These are phyloP conservation scores for Tritrichomonas musculus DNA, from an alignment of 208 protist species.

Conservation along the genomic window DNA sequence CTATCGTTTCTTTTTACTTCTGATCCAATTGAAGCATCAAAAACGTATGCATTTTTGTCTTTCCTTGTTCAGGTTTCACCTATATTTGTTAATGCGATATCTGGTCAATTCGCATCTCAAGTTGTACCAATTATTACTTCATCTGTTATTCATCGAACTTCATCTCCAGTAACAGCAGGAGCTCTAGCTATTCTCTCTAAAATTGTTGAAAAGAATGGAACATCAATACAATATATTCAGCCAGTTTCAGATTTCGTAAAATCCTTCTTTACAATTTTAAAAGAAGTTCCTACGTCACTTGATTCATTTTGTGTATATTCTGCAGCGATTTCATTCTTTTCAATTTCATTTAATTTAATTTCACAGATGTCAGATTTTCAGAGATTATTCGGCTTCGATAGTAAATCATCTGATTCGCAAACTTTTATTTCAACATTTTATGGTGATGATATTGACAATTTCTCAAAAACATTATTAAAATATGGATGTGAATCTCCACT, in stretches of 20 bases:
- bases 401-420: background rate
- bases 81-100: background rate
- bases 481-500: background rate
- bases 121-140: conserved; percentile 19
- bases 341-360: background rate
- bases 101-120: background rate
- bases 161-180: background rate
- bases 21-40: background rate
- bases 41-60: background rate
- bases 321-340: background rate
- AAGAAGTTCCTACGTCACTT: background rate
- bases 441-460: background rate
- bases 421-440: background rate
- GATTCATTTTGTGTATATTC: conserved; percentile 12
- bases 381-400: background rate
- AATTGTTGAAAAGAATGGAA: background rate
- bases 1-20: background rate
- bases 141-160: background rate
- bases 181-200: background rate
- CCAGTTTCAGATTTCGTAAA: background rate
- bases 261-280: background rate
- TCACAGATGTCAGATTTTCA: background rate
- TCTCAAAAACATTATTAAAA: background rate
- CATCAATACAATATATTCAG: background rate
- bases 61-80: background rate